Evolutionary conservation across 2,329 filamentous ascomycete species (phyloP).

Genomic region (Hymenoscyphus occultus): DNA sequence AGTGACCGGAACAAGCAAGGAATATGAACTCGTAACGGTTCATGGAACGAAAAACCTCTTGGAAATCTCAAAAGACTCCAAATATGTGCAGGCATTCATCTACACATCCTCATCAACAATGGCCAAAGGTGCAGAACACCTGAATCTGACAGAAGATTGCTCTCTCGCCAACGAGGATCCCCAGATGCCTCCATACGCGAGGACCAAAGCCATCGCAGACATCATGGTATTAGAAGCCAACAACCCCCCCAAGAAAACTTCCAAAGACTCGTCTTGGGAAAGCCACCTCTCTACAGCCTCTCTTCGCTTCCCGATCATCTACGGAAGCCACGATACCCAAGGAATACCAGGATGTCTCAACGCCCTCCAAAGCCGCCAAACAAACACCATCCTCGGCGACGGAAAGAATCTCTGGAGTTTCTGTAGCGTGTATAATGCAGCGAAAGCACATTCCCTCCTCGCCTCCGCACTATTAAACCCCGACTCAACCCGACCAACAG

Average conservation of each 20-base stretch:
- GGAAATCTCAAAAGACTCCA: constrained; percentile 3
- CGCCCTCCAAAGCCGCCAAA: constrained; percentile 8
- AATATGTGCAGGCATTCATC: constrained; percentile 6
- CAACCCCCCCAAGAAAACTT: neutral
- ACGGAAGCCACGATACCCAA: constrained; percentile 5
- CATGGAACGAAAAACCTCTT: constrained; percentile 5
- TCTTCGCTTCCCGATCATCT: constrained; percentile 6
- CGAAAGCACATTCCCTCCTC: neutral
- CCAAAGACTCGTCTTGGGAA: neutral
- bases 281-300: constrained; percentile 1
- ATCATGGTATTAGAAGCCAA: constrained; percentile 8
- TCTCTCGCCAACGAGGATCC: constrained; percentile 2
- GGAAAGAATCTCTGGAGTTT: constrained; percentile 10
- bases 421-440: neutral
- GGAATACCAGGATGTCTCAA: constrained; percentile 4
- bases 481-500: neutral
- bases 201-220: constrained; percentile 4
- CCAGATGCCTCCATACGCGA: neutral
- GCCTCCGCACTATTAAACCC: neutral
- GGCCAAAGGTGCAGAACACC: neutral
- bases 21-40: constrained; percentile 7
- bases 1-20: neutral
- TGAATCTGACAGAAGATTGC: constrained; percentile 6
- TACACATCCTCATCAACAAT: constrained; percentile 11
- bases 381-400: constrained; percentile 8